Conservation (phyloP, 2,329 filamentous ascomycete species). For the Xylaria hypoxylon region DNA sequence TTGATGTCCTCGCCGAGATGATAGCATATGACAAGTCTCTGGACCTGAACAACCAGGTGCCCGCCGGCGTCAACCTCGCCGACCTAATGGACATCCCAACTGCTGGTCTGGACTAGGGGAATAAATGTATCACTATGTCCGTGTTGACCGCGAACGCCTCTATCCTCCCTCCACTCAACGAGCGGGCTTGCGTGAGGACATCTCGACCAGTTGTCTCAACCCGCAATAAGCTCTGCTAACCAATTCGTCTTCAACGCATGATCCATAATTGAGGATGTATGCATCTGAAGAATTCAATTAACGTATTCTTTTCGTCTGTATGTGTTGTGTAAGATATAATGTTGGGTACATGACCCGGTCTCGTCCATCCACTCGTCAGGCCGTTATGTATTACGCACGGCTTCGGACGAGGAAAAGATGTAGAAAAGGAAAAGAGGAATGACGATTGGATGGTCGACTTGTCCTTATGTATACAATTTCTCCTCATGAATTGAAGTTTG, state of each 20-base stretch:
- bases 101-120: constrained; percentile 65
- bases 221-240: constrained; percentile 15
- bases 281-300: constrained; percentile 21
- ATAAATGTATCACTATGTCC: constrained; percentile 22
- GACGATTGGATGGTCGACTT: constrained; percentile 33
- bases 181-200: constrained; percentile 26
- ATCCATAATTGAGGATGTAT: constrained; percentile 24
- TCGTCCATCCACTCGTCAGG: constrained; percentile 21
- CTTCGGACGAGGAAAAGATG: constrained; percentile 21
- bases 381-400: constrained; percentile 22
- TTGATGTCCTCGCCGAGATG: constrained; percentile 98
- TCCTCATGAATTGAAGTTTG: constrained; percentile 40
- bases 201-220: constrained; percentile 7
- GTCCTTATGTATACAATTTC: constrained; percentile 34
- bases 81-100: constrained; percentile 62
- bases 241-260: constrained; percentile 24
- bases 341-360: constrained; percentile 35
- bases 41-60: constrained; percentile 58
- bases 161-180: constrained; percentile 36
- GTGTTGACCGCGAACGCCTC: constrained; percentile 32
- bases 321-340: constrained; percentile 50
- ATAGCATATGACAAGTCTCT: constrained; percentile 88
- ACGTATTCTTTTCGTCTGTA: constrained; percentile 30
- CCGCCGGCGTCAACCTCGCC: constrained; percentile 53
- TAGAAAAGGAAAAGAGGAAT: constrained; percentile 35